phyloP scores from a whole-genome alignment of 176 grass and related monocot species.

The Alopecurus myosuroides region DNA sequence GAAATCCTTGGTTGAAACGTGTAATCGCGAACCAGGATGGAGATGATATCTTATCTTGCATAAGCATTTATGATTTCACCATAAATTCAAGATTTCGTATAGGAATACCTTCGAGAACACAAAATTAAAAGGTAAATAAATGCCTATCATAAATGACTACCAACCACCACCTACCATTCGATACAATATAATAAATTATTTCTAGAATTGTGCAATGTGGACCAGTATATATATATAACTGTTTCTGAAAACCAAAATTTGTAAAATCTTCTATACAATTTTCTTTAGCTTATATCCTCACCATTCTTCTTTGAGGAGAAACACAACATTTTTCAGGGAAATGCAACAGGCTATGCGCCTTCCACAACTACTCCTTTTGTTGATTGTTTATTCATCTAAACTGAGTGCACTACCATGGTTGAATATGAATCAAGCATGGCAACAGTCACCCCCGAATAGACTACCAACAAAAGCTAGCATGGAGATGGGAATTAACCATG shows the following conservation, averaged over 20 bases:
- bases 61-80: background rate
- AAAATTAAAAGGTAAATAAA: background rate
- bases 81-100: background rate
- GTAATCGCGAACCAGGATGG: too few relatives aligned
- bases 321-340: background rate
- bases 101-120: background rate
- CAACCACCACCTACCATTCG: background rate
- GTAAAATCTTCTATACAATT: background rate
- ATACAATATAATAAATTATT: background rate
- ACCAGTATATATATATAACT: background rate
- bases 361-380: background rate
- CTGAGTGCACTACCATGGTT: background rate
- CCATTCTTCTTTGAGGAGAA: background rate
- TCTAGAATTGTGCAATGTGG: background rate
- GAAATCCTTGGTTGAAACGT: too few relatives aligned
- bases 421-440: background rate
- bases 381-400: background rate
- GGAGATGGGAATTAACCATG: background rate
- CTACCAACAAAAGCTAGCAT: background rate
- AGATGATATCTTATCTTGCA: too few relatives aligned
- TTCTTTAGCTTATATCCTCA: background rate
- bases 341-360: background rate
- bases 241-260: background rate
- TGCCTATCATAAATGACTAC: background rate
- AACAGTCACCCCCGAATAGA: background rate